Evolutionary conservation across 495 filamentous ascomycete species (phyloP).

Genomic region (Astrocystis sublimbata): DNA sequence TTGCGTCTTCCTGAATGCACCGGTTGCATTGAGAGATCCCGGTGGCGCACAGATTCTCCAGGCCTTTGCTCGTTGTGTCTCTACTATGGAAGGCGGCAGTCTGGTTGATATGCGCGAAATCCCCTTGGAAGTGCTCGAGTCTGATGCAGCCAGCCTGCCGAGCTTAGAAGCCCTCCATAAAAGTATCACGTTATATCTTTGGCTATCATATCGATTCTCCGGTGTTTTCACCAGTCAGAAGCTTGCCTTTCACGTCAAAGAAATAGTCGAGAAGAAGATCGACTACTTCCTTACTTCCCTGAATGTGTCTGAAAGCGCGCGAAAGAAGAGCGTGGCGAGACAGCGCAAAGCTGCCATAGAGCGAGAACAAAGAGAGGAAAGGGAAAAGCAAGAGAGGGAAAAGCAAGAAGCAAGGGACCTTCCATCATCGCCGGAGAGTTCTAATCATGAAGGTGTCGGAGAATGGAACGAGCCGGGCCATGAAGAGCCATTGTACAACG

Average conservation of each 20-base stretch:
- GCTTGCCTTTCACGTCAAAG: conserved; percentile 79
- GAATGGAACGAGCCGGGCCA: conserved; percentile 26
- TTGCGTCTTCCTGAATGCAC: conserved; percentile 72
- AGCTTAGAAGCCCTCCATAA: conserved; percentile 78
- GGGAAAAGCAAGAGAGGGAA: conserved; percentile 21
- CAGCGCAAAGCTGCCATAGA: conserved; percentile 28
- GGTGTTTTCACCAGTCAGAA: conserved; percentile 78
- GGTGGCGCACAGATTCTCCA: conserved; percentile 45
- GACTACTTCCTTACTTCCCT: conserved; percentile 58
- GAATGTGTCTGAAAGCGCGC: conserved; percentile 20
- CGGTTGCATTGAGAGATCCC: conserved; percentile 46
- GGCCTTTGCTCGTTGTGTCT: conserved; percentile 67
- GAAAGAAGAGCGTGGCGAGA: conserved; percentile 16
- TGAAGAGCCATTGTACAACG: conserved; percentile 31
- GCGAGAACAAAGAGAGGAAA: conserved; percentile 11
- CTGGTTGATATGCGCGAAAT: conserved; percentile 64
- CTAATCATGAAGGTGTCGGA: conserved; percentile 28
- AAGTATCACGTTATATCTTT: conserved; percentile 78
- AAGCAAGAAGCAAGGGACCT: conserved; percentile 18
- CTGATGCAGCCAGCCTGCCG: conserved; percentile 56
- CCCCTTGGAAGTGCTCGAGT: conserved; percentile 68
- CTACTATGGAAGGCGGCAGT: conserved; percentile 60
- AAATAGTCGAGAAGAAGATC: conserved; percentile 75
- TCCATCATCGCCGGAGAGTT: neutral
- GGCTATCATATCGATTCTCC: conserved; percentile 73